Conservation (phyloP, 345 rosid genomes). For the Eucalyptus coolabah region DNA sequence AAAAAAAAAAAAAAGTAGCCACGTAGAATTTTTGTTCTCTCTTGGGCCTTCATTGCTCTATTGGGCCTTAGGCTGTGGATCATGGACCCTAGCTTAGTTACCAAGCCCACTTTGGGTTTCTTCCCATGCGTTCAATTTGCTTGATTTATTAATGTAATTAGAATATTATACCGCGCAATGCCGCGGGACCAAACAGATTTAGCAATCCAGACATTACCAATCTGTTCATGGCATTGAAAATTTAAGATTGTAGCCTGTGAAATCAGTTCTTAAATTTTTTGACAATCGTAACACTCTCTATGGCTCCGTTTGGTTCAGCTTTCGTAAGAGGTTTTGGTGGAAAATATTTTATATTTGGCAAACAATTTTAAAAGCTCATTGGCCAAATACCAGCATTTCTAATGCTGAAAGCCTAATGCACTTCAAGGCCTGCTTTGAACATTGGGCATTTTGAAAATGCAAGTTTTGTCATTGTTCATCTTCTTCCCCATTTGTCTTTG, state of each 20-base stretch:
- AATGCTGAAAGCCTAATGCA: no score
- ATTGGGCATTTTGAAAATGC: no score
- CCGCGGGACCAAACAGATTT: neutral
- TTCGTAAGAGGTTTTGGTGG: no score
- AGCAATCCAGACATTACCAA: neutral
- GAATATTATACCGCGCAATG: neutral
- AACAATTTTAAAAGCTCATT: no score
- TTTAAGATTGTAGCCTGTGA: neutral
- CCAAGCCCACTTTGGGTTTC: neutral
- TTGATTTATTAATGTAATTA: neutral
- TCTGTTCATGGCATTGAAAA: neutral
- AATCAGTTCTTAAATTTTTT: neutral
- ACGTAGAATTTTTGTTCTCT: neutral
- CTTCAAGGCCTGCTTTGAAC: no score
- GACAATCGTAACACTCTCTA: neutral
- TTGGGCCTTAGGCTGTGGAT: neutral
- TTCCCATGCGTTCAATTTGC: neutral
- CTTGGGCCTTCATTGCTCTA: neutral
- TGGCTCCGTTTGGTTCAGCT: no score
- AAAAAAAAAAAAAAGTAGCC: neutral
- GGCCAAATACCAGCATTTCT: no score
- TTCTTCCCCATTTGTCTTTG: no score
- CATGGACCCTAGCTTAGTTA: neutral
- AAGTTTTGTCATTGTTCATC: no score
- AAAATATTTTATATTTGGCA: no score